Evolutionary conservation across 345 rosid species (phyloP).

Genomic region (Arabidopsis arenosa): DNA sequence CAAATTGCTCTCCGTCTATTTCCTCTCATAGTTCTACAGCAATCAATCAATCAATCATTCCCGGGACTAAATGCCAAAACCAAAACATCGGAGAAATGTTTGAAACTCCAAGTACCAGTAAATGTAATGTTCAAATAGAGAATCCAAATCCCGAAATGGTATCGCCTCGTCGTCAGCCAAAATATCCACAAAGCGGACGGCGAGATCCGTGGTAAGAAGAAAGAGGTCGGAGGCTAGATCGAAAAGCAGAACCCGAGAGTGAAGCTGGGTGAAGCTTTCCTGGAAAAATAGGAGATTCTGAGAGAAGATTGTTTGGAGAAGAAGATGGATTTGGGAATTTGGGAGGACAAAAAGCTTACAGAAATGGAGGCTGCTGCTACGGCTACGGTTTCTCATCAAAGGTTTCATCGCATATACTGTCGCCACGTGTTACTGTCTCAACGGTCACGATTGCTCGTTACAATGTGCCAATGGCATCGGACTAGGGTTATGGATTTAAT

Average conservation of each 20-base stretch:
- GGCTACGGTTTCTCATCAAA: conserved; percentile 41
- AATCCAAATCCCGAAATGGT: background rate
- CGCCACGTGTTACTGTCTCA: conserved; percentile 40
- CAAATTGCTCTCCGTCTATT: background rate
- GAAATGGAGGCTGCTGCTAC: conserved; percentile 36
- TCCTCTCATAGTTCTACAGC: background rate
- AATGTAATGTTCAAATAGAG: conserved; percentile 12
- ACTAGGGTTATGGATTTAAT: conserved; percentile 36
- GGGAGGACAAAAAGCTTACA: conserved; percentile 11
- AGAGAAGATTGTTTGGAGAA: conserved; percentile 5
- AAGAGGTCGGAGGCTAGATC: background rate
- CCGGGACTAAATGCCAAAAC: conserved; percentile 11
- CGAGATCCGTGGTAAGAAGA: conserved; percentile 7
- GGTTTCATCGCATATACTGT: conserved; percentile 1
- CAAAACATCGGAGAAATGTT: background rate
- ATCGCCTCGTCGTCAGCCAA: background rate
- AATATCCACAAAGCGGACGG: conserved; percentile 5
- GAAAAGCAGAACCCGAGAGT: conserved; percentile 1
- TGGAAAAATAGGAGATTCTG: background rate
- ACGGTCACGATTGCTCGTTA: conserved; percentile 30
- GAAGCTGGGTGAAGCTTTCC: conserved; percentile 10
- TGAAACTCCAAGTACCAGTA: conserved; percentile 3
- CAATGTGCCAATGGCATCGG: conserved; percentile 26
- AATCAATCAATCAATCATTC: background rate
- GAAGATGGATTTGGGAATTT: conserved; percentile 26